Percentiles rank a stretch among this genome's conserved stretches.
phyloP scores from a whole-genome alignment of 768 basidiomycete genomes.

The Mycena alexandri region DNA sequence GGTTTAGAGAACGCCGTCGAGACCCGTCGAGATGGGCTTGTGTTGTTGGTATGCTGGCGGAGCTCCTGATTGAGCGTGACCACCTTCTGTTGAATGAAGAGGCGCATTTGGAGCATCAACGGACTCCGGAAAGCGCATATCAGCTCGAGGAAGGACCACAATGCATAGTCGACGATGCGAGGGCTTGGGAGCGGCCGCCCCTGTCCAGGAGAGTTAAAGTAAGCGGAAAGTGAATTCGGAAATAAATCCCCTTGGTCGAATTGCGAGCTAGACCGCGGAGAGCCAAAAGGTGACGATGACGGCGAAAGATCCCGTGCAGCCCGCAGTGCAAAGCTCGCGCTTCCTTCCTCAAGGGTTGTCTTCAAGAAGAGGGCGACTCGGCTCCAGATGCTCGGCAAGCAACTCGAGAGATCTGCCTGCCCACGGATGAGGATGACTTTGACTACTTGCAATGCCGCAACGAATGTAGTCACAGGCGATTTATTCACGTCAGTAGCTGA shows the following conservation, averaged over 20 bases:
- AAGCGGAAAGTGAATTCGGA: conserved; percentile 45
- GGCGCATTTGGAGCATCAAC: conserved; percentile 73
- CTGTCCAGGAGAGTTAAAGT: conserved; percentile 39
- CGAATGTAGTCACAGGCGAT: conserved; percentile 55
- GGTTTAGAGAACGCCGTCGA: conserved; percentile 72
- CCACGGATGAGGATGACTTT: conserved; percentile 77
- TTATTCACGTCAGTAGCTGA: conserved; percentile 39
- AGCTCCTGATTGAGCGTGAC: conserved; percentile 67
- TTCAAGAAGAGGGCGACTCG: conserved; percentile 69
- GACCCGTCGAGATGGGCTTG: conserved; percentile 51
- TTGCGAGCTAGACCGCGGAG: conserved; percentile 62
- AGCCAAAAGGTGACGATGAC: conserved; percentile 63
- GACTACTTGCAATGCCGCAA: conserved; percentile 73
- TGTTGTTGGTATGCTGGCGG: conserved; percentile 43
- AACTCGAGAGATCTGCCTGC: conserved; percentile 66
- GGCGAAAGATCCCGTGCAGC: conserved; percentile 55
- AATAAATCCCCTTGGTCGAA: conserved; percentile 48
- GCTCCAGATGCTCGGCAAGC: conserved; percentile 72
- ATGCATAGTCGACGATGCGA: conserved; percentile 75
- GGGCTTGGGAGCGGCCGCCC: conserved; percentile 53
- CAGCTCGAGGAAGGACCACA: conserved; percentile 81
- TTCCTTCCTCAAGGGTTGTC: conserved; percentile 67
- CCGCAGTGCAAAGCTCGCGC: conserved; percentile 69
- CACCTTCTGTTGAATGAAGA: conserved; percentile 75
- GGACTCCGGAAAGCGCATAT: conserved; percentile 73